Conservation (phyloP, 345 rosid species). For the Mangifera indica region DNA sequence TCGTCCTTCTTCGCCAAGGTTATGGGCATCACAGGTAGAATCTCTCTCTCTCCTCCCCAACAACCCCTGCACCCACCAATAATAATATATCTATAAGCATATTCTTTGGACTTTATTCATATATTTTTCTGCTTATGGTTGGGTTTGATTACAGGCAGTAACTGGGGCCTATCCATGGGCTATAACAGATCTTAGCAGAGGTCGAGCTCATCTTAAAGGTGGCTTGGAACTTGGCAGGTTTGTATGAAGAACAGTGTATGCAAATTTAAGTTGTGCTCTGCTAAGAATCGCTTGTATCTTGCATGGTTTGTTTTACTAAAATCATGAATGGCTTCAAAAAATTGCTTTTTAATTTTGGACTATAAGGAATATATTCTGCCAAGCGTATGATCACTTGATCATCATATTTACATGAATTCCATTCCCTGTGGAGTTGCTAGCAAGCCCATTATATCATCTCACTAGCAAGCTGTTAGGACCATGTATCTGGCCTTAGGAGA, state of each 20-base stretch:
- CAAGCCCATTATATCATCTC: not conserved
- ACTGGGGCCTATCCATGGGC: conserved; percentile 46
- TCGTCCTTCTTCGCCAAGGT: conserved; percentile 43
- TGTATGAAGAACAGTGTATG: conserved; percentile 16
- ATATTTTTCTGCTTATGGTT: not conserved
- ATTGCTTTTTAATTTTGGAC: conserved; percentile 1
- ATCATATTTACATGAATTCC: not conserved
- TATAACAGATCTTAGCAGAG: conserved; percentile 46
- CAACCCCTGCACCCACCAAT: not conserved
- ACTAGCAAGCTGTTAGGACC: not conserved
- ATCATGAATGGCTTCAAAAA: conserved; percentile 1
- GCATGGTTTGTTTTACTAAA: not conserved
- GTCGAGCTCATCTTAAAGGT: conserved; percentile 51
- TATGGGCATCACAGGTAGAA: conserved; percentile 64
- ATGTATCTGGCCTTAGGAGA: no score
- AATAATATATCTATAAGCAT: no score
- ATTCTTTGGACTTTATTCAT: no score
- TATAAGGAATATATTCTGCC: not conserved
- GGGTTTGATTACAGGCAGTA: conserved; percentile 38
- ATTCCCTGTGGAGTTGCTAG: not conserved
- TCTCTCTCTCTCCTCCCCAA: conserved; percentile 19
- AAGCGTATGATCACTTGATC: not conserved
- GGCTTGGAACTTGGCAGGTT: conserved; percentile 75
- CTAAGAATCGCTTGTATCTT: not conserved
- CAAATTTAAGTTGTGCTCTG: not conserved